Evolutionary conservation across 192 early-diverging fungal genomes (phyloP), one percentile per base, ranked within the genome.

Genomic region (Paraglomus brasilianum): DNA sequence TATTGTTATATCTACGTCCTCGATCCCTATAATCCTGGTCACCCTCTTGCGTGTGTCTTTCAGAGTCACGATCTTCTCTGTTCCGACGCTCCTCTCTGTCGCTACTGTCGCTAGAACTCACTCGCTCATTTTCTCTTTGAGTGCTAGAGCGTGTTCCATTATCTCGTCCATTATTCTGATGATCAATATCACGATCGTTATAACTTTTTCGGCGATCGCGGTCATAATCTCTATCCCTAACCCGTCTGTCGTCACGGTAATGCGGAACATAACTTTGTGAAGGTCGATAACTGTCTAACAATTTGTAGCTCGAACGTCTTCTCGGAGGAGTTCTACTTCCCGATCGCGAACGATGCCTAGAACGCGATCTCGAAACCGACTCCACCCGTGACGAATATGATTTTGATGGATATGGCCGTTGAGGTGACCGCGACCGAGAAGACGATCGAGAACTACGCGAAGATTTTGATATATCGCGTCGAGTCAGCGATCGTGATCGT

Each of bases 1-100:
- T 55, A 14, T 57, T 73, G 71, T 30, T 40, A 48, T 51, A 64
- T 30, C 40, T 74, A 67, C 78, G 66, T n/a, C 66, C 75, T 14
- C 66, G 75, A 15, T 71, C 65, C 21, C 72, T 69, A 17, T 45
- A 30, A 42, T 46, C 73, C 19, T 44, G 21, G 42, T 58, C 49
- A 8, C 70, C 72, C 50, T 41, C 53, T 19, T 58, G 9, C 36
- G 56, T 63, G 50, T 55, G 39, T 51, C 49, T 52, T 21, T 41
- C 43, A 36, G 19, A 42, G 17, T 36, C 41, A 24, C 43, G 49
- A 15, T 62, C 46, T 38, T 57, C 22, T 42, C 21, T 40, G 15
- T 56, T 61, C 1, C 19, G 59, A 41, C 45, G 44, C 15, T 17
- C 43, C 22, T 61, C 64, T n/a, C 42, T 14, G 36, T 63, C n/a